Evolutionary conservation across 371 early-diverging fungal species (phyloP).

Genomic region (Mortierella sp.): DNA sequence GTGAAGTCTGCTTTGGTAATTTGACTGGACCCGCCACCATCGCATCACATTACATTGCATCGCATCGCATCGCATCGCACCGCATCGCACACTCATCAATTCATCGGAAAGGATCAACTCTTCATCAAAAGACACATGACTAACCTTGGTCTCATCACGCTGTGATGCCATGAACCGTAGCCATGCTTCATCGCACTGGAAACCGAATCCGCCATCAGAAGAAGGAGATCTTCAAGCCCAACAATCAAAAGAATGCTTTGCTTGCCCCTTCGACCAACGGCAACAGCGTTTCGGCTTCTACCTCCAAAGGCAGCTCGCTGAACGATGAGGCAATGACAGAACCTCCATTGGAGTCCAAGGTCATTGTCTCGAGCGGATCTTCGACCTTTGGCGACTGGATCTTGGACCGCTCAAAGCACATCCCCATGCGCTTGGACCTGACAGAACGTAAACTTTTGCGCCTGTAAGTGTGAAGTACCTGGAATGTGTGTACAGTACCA

Average conservation of each 20-base stretch:
- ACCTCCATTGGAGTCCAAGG: conserved; percentile 37
- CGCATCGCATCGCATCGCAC: background rate
- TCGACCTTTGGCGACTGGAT: conserved; percentile 78
- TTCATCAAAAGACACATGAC: background rate
- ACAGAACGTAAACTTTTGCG: conserved; percentile 91
- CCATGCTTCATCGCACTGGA: conserved; percentile 90
- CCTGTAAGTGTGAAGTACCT: conserved; percentile 64
- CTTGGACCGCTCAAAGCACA: conserved; percentile 86
- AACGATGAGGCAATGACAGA: conserved; percentile 43
- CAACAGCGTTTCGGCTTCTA: conserved; percentile 23
- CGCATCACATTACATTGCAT: background rate
- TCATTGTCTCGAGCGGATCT: conserved; percentile 56
- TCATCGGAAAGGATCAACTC: no score
- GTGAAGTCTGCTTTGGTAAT: conserved; percentile 87
- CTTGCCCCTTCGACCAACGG: conserved; percentile 18
- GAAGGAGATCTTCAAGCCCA: conserved; percentile 50
- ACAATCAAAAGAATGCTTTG: conserved; percentile 9
- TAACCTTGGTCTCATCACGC: background rate
- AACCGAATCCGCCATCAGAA: conserved; percentile 72
- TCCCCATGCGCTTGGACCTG: conserved; percentile 89
- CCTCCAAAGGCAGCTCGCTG: conserved; percentile 42
- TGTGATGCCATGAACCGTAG: conserved; percentile 27
- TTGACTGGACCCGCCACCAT: background rate
- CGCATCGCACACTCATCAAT: no score
- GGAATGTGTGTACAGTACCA: no score